Evolutionary conservation across 192 early-diverging fungal genomes (phyloP), one percentile per base, ranked within the genome.

Genomic region (Dissophora ornata): DNA sequence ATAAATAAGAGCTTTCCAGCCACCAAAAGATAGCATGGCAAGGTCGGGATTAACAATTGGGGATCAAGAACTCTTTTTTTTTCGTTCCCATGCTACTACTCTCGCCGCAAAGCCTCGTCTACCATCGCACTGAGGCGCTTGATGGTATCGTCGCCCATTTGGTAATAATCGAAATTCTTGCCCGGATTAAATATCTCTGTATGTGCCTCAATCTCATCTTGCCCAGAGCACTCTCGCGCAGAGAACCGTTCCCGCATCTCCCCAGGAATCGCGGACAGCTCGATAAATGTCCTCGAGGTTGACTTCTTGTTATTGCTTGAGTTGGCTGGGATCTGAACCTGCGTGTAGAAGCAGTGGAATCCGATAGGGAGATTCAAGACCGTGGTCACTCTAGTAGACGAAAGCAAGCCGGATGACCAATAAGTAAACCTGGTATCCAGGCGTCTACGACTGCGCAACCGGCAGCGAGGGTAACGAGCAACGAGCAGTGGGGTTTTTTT

Each of bases 291-390:
- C 25, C 69, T 57, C 13, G 71, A 51, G 6, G 48, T 30, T 15
- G 54, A 18, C 34, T 44, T 42, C 47, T 21, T 64, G n/a, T 53
- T 79, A 25, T 67, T 70, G 41, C 25, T 44, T 3, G 63, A 21
- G 15, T 36, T 48, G 2, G 73, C 57, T 21, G 68, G 65, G 30
- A 82, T 73, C 65, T 71, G 67, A 11, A 82, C 69, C 56, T 60
- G 62, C 21, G 80, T 82, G 58, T 82, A 82, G 57, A 69, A 82
- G 36, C 80, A 82, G 36, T 73, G 74, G 57, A 82, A 79, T 9
- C 53, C 52, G 11, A 79, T 59, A 18, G 71, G 71, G 13, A 75
- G 26, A 3, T 46, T 19, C 26, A 75, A 50, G 25, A 66, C 19
- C 15, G 29, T 28, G 15, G 50, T 10, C 38, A 75, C 50, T 48